Evolutionary conservation across 1,284 basidiomycete genomes (phyloP).

Genomic region (Apiotrichum brassicae): DNA sequence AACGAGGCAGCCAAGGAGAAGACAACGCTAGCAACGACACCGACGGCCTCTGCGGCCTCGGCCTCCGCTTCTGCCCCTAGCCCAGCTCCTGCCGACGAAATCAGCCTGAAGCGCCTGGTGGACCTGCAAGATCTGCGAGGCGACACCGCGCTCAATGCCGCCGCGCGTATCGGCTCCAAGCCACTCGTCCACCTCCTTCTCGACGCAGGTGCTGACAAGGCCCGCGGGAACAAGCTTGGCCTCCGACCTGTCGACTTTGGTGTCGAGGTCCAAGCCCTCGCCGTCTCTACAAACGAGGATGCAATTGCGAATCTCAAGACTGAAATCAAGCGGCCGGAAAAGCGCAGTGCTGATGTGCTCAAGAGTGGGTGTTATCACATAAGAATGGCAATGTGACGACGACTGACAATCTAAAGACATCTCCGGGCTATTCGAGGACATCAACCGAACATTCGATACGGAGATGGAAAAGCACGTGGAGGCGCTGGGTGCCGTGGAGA

Average conservation of each 20-base stretch:
- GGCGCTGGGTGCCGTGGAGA: conserved; percentile 73
- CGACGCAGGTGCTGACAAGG: conserved; percentile 88
- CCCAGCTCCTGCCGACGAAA: conserved; percentile 10
- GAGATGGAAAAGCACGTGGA: conserved; percentile 86
- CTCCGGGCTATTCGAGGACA: conserved; percentile 69
- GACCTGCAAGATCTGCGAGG: conserved; percentile 94
- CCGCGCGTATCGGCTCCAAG: conserved; percentile 86
- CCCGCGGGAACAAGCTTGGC: conserved; percentile 88
- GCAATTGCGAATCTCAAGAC: conserved; percentile 62
- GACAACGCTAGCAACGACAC: conserved; percentile 1
- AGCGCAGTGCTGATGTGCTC: conserved; percentile 85
- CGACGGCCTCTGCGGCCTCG: conserved; percentile 45
- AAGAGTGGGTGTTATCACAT: conserved; percentile 64
- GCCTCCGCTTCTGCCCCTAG: not conserved
- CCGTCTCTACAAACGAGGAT: conserved; percentile 65
- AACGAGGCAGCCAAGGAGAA: conserved; percentile 22
- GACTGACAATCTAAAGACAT: conserved; percentile 56
- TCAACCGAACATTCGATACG: conserved; percentile 68
- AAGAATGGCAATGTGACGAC: too few species aligned
- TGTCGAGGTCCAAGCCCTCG: conserved; percentile 64
- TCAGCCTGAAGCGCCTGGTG: conserved; percentile 64
- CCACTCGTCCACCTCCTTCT: conserved; percentile 79
- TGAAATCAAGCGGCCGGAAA: conserved; percentile 64
- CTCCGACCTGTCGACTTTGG: conserved; percentile 90
- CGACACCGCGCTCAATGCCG: conserved; percentile 92